Conservation (phyloP, 148 eudicot genomes). For the Polygonum maritimum region DNA sequence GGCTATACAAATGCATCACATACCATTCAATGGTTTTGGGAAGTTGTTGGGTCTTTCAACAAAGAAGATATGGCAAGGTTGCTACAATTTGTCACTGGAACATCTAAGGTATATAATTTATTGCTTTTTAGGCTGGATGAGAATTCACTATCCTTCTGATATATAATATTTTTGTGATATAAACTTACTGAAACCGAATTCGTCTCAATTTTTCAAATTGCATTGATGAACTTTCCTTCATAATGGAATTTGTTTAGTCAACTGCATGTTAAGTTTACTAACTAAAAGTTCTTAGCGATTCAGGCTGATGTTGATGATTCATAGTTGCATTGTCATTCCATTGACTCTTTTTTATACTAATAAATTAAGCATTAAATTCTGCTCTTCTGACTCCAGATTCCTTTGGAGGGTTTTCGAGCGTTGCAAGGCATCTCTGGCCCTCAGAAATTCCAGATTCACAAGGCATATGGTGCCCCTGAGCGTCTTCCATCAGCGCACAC, state of each 20-base stretch:
- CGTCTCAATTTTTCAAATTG: neutral
- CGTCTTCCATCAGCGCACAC: slow-evolving; percentile 98
- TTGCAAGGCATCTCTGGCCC: slow-evolving; percentile 99
- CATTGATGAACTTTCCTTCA: neutral
- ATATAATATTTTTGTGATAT: neutral
- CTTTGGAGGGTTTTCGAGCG: slow-evolving; percentile 93
- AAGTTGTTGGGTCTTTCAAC: slow-evolving; percentile 72
- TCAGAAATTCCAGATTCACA: slow-evolving; percentile 92
- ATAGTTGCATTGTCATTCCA: neutral
- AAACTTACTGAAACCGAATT: neutral
- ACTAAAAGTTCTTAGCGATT: neutral
- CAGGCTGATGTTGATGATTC: neutral
- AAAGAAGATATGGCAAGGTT: slow-evolving; percentile 96
- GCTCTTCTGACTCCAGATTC: slow-evolving; percentile 40
- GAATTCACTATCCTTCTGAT: neutral
- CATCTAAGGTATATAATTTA: slow-evolving; percentile 67
- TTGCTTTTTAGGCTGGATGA: neutral
- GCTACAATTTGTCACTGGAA: slow-evolving; percentile 93
- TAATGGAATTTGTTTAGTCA: neutral
- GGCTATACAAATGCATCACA: slow-evolving; percentile 71
- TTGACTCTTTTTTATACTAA: neutral
- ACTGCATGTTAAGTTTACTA: neutral
- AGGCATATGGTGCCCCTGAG: slow-evolving; percentile 98
- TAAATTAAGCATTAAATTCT: neutral
- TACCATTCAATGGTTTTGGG: slow-evolving; percentile 98